phyloP scores from a whole-genome alignment of 352 stramenopile species.

The Globisporangium acanthophoron region DNA sequence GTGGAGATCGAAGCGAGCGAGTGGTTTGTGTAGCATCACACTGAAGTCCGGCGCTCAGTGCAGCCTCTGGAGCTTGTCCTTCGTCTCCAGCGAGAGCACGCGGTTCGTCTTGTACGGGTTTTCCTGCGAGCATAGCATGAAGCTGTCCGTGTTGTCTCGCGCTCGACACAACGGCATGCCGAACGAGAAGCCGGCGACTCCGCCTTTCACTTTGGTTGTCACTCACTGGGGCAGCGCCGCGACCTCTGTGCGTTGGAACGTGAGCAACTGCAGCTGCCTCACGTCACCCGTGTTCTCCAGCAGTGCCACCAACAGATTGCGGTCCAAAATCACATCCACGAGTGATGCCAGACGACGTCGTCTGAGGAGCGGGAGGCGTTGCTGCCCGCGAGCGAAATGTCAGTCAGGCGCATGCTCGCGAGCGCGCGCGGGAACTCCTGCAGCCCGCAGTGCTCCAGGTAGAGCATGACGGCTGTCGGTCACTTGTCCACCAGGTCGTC shows the following conservation, averaged over 20 bases:
- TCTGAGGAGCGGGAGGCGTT: constrained; percentile 18
- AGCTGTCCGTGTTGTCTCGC: neutral
- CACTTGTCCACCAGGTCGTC: constrained; percentile 19
- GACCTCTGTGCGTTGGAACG: constrained; percentile 5
- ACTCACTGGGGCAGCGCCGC: constrained; percentile 1
- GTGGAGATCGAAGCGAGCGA: too few relatives aligned
- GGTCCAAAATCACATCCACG: constrained; percentile 28
- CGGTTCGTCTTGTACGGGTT: neutral
- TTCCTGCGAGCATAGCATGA: neutral
- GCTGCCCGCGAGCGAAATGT: constrained; percentile 28
- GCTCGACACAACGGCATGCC: neutral
- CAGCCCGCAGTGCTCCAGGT: constrained; percentile 23
- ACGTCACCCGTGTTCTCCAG: constrained; percentile 1
- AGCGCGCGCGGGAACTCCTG: constrained; percentile 15
- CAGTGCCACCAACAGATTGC: constrained; percentile 17
- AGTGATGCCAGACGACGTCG: constrained; percentile 2
- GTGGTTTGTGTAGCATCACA: neutral
- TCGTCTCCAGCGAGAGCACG: neutral
- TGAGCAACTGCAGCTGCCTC: neutral
- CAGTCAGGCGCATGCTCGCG: constrained; percentile 15
- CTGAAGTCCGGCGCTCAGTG: neutral
- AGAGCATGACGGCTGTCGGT: constrained; percentile 21
- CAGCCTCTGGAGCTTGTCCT: constrained; percentile 4
- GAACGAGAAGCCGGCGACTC: neutral
- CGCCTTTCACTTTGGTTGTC: neutral